Base-by-base conservation (phyloP, 1,139 yeast species). In the Blastobotrys buckinghamii region DNA sequence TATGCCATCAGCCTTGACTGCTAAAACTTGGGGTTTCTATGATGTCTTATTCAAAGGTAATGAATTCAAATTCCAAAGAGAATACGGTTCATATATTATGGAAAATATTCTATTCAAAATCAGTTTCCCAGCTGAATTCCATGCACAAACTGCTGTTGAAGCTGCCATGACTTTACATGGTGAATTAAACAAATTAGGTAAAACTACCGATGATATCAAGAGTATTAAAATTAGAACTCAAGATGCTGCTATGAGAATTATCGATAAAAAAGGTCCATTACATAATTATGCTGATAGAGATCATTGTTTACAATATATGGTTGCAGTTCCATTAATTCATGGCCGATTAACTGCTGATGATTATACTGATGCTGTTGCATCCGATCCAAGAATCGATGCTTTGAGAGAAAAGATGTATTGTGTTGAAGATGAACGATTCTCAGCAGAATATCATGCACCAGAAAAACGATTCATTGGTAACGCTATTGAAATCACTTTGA, bases 41-140 rank as follows among this genome's bases (percentile, higher is more conserved):
- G 82, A 78, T 53, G 82, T 77, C 24, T 64, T 77, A 50, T 77
- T 77, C 68, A 71, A 74, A 56, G 79, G 81, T 37, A 58, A 76
- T 49, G 72, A 71, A 42, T 77, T 78, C 66, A 63, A 68, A 57
- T 77, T 78, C 66, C 81, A 78, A 64, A 70, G 81, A 53, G 65
- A 60, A 27, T 77, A 70, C 55, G 80, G 78, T 40, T 74, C 79
- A 3, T 78, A 78, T 58, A 82, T 78, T n/a, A 78, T 78, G 83
- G 82, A 78, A 63, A 78, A 78, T 56, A 77, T 78, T 16, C 61
- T 78, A 47, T 78, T 78, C 66, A 78, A 78, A 66, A 77, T 78
- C 53, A 77, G 81, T 1, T 78, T 73, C 70, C 82, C 82, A n/a
- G 83, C 83, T 22, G 83, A 78, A 62, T 78, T 78, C 66, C 83